phyloP scores from a whole-genome alignment of 306 rosid species.

The Prunus fruticosa region DNA sequence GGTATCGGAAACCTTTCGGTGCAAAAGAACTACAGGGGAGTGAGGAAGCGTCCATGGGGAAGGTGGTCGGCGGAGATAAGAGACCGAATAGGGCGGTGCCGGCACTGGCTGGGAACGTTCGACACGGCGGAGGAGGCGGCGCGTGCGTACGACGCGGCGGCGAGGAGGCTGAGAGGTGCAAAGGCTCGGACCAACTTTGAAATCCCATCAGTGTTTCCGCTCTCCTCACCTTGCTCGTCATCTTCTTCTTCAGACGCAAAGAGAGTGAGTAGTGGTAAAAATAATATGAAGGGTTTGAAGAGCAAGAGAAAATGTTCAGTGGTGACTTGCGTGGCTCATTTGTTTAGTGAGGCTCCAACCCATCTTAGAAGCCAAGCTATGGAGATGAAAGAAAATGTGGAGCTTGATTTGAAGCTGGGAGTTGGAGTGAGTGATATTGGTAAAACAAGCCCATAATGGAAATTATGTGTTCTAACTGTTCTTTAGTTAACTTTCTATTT shows the following conservation, averaged over 20 bases:
- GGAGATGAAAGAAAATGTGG: conserved; percentile 13
- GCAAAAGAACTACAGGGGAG: conserved; percentile 68
- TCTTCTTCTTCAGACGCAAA: conserved; percentile 20
- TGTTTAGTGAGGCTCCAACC: conserved; percentile 41
- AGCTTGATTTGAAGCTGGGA: conserved; percentile 50
- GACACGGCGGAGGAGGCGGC: conserved; percentile 97
- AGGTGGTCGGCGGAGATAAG: conserved; percentile 95
- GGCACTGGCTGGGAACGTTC: conserved; percentile 90
- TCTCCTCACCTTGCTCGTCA: conserved; percentile 12
- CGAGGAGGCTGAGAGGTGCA: conserved; percentile 75
- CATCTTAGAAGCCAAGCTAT: not conserved
- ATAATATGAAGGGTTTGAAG: not conserved
- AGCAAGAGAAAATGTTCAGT: conserved; percentile 42
- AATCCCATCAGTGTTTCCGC: conserved; percentile 57
- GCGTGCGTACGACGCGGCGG: conserved; percentile 91
- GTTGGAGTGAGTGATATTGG: not conserved
- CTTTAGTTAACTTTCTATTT: not conserved
- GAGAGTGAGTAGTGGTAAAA: not conserved
- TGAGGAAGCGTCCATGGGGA: conserved; percentile 93
- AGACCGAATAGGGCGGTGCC: conserved; percentile 75
- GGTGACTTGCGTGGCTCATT: conserved; percentile 59
- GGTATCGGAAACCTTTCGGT: conserved; percentile 2
- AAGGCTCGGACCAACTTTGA: conserved; percentile 79
- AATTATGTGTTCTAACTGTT: not conserved
- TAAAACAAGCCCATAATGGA: not conserved